Evolutionary conservation across 2,329 filamentous ascomycete genomes (phyloP).

Genomic region (Sporothrix humicola): DNA sequence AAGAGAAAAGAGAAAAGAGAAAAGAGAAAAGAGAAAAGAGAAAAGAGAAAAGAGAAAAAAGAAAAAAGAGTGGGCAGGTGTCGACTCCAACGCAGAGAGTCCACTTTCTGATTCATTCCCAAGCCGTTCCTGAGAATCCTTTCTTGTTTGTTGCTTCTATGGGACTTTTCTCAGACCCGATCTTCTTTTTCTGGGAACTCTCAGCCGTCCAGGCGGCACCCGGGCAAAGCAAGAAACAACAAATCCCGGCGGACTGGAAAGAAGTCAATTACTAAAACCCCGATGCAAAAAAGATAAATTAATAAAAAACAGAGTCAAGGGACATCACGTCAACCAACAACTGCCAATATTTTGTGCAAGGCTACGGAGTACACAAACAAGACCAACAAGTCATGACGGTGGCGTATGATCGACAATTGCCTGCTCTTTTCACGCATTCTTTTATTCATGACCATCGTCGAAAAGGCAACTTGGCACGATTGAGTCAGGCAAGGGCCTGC

Average conservation of each 20-base stretch:
- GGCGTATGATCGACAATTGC: constrained; percentile 1
- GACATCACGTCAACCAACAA: background rate
- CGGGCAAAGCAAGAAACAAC: background rate
- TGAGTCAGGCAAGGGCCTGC: background rate
- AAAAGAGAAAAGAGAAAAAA: too few species aligned
- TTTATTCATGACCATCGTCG: background rate
- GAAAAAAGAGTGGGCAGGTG: background rate
- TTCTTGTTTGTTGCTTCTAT: background rate
- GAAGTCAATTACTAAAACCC: background rate
- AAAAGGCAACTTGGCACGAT: background rate
- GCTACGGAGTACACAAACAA: background rate
- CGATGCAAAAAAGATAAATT: background rate
- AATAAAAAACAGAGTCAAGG: background rate
- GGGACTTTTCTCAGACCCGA: background rate
- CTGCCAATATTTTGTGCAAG: background rate
- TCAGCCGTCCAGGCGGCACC: background rate
- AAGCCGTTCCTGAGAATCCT: constrained; percentile 6
- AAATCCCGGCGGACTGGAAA: background rate
- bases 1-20: too few species aligned
- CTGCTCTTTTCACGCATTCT: background rate
- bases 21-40: too few species aligned
- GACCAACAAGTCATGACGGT: constrained; percentile 4
- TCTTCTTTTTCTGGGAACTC: background rate
- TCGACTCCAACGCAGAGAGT: background rate
- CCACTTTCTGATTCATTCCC: constrained; percentile 11